Conservation (phyloP, 352 stramenopile species). For the Pythium phragmitis region DNA sequence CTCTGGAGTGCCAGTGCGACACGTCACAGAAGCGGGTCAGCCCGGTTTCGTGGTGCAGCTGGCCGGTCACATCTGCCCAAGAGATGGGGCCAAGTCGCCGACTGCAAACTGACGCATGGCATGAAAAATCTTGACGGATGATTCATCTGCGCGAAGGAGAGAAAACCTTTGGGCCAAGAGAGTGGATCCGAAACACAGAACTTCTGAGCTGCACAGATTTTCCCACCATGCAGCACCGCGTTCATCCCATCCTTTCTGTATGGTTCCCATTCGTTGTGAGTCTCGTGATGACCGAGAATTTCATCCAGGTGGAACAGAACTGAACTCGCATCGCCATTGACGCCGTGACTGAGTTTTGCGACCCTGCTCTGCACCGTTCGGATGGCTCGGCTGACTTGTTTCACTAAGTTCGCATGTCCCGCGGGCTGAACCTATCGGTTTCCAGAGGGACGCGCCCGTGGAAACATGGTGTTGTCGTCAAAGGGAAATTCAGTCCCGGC, state of each 20-base stretch:
- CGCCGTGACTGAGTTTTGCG: background rate
- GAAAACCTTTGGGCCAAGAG: background rate
- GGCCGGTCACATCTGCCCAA: slow-evolving; percentile 12
- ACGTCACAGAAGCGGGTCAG: slow-evolving; percentile 14
- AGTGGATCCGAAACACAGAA: background rate
- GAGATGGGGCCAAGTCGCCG: slow-evolving; percentile 5
- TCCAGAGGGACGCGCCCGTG: slow-evolving; percentile 15
- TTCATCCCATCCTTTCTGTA: no score
- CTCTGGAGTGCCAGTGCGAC: slow-evolving; percentile 5
- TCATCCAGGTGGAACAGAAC: no score
- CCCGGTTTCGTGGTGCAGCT: slow-evolving; percentile 11
- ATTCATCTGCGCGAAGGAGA: background rate
- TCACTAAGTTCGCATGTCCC: slow-evolving; percentile 24
- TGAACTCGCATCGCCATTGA: no score
- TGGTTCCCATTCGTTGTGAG: no score
- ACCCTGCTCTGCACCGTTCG: background rate
- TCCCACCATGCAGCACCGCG: no score
- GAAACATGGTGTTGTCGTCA: slow-evolving; percentile 10
- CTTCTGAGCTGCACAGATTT: no score
- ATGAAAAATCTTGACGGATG: background rate
- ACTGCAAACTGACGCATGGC: slow-evolving; percentile 11
- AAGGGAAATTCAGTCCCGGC: background rate
- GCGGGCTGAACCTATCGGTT: slow-evolving; percentile 25
- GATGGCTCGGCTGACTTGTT: slow-evolving; percentile 4
- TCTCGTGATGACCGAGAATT: no score